Conservation (phyloP, 345 rosid genomes). For the Cardamine chenopodiifolia region DNA sequence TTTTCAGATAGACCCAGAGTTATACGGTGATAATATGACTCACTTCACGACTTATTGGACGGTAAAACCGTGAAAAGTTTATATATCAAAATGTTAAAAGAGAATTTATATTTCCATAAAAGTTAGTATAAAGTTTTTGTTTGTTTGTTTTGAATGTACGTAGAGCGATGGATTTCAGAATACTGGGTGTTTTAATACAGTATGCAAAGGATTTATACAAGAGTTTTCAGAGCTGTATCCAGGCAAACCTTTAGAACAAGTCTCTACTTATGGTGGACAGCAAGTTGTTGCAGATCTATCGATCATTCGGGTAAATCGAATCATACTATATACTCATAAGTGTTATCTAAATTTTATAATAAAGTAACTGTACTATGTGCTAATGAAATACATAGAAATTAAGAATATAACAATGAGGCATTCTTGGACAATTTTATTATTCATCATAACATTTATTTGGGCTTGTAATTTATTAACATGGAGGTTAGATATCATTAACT, state of each 20-base stretch:
- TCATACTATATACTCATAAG: neutral
- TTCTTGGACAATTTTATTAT: no score
- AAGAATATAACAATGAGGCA: neutral
- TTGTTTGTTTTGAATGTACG: neutral
- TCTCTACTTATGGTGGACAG: constrained; percentile 11
- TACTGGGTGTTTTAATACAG: constrained; percentile 6
- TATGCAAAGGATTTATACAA: constrained; percentile 15
- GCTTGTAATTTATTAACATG: no score
- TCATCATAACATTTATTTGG: no score
- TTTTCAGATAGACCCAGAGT: constrained; percentile 8
- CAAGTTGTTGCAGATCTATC: neutral
- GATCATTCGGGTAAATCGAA: neutral
- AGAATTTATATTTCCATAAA: neutral
- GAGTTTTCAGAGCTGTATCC: constrained; percentile 8
- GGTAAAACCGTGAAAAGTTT: neutral
- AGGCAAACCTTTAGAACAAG: neutral
- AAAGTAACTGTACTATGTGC: neutral
- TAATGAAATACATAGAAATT: no score
- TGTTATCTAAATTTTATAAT: neutral
- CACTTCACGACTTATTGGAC: constrained; percentile 17
- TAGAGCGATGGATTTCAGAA: constrained; percentile 11
- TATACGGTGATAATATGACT: neutral
- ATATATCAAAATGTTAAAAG: neutral
- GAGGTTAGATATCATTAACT: neutral
- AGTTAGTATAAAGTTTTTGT: neutral